These are phyloP conservation scores for Eucalyptus shirleyi DNA, from an alignment of 345 rosid species.

Conservation along the genomic window DNA sequence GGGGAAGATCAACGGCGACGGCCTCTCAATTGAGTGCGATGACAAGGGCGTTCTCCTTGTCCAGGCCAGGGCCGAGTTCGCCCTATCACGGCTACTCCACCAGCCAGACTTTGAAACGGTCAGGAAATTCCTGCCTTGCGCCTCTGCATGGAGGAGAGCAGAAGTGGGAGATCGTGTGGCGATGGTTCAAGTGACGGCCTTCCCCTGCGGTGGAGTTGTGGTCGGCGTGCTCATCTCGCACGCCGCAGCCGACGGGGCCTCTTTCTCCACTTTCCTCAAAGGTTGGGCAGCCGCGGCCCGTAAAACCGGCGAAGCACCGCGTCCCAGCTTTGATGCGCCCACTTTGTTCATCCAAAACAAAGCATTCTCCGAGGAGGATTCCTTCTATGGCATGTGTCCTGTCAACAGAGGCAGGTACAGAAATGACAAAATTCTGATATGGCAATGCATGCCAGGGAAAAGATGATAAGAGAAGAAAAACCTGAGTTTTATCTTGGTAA, in stretches of 20 bases:
- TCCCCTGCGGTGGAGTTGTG: not conserved
- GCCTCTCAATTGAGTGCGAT: slow-evolving; percentile 9
- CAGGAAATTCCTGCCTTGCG: not conserved
- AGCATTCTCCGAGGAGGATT: not conserved
- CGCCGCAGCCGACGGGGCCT: not conserved
- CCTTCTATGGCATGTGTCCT: not conserved
- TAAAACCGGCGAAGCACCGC: not conserved
- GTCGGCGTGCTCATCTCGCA: not conserved
- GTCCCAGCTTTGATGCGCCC: not conserved
- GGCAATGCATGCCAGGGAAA: not conserved
- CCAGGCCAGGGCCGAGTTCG: slow-evolving; percentile 1
- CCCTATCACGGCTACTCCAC: not conserved
- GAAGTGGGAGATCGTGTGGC: not conserved
- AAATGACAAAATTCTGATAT: not conserved
- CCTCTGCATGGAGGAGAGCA: not conserved
- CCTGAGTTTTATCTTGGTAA: not conserved
- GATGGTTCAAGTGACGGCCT: not conserved
- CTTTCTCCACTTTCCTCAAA: not conserved
- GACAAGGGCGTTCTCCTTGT: slow-evolving; percentile 3
- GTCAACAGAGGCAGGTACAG: not conserved
- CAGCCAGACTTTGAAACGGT: not conserved
- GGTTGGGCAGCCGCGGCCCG: not conserved
- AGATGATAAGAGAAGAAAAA: not conserved
- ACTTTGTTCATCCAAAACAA: not conserved
- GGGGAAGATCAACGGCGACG: slow-evolving; percentile 8